Conservation (phyloP, 2,329 filamentous ascomycete species). For the Colletotrichum sp. region DNA sequence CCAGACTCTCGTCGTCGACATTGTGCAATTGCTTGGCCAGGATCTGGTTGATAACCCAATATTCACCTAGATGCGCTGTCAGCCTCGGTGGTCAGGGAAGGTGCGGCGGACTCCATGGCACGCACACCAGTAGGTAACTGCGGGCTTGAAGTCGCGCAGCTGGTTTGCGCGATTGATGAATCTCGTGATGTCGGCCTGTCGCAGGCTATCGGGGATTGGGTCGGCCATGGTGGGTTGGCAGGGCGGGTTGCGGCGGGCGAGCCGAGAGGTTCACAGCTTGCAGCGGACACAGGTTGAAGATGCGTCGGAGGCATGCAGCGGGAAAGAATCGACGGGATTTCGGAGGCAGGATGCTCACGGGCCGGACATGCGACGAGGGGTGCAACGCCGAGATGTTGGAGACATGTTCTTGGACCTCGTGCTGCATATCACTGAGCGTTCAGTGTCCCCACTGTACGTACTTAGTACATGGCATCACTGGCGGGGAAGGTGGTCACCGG, state of each 20-base stretch:
- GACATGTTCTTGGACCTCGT: constrained; percentile 8
- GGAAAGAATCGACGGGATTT: not conserved
- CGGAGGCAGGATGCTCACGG: not conserved
- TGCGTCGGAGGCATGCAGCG: not conserved
- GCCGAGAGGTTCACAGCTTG: not conserved
- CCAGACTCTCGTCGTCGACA: constrained; percentile 75
- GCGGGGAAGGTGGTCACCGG: not conserved
- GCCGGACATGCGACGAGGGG: constrained; percentile 6
- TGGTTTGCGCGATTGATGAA: constrained; percentile 86
- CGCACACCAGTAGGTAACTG: constrained; percentile 94
- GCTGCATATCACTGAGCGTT: not conserved
- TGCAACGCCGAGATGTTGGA: constrained; percentile 2
- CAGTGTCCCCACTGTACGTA: not conserved
- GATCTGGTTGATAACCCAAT: constrained; percentile 93
- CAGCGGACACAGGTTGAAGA: not conserved
- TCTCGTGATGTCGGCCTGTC: constrained; percentile 80
- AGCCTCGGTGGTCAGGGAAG: not conserved
- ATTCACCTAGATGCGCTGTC: constrained; percentile 66
- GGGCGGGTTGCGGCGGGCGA: not conserved
- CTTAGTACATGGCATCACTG: constrained; percentile 6
- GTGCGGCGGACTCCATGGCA: constrained; percentile 23
- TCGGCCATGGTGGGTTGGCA: constrained; percentile 67
- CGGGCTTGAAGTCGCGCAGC: constrained; percentile 83
- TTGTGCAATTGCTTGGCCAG: constrained; percentile 81
- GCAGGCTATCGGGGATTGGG: constrained; percentile 73